These are phyloP conservation scores for Didymella pomorum DNA, from an alignment of 2,329 filamentous ascomycete species.

Conservation along the genomic window DNA sequence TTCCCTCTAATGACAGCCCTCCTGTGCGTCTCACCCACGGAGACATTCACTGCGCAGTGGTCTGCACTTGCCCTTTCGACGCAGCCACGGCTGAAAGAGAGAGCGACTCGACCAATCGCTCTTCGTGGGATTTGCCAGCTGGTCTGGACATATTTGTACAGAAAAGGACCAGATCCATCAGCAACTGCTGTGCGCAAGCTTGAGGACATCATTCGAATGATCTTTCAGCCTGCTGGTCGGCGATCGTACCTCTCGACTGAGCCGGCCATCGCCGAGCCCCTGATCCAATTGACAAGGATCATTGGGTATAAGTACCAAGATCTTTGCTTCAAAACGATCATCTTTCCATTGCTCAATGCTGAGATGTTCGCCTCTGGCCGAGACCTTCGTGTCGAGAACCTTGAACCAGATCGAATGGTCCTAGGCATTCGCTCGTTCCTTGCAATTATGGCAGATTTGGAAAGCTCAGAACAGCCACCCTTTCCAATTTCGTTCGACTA, in stretches of 20 bases:
- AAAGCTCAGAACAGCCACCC: constrained; percentile 83
- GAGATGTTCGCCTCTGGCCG: constrained; percentile 81
- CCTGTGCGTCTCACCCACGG: constrained; percentile 85
- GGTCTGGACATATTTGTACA: constrained; percentile 93
- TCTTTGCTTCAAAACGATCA: constrained; percentile 87
- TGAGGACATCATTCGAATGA: constrained; percentile 86
- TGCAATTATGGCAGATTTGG: constrained; percentile 89
- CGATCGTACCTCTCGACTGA: constrained; percentile 85
- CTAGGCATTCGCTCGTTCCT: constrained; percentile 95
- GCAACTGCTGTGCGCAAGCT: constrained; percentile 77
- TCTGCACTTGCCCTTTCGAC: constrained; percentile 79
- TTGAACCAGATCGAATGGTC: constrained; percentile 97
- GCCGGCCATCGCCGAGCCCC: constrained; percentile 80
- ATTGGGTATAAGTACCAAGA: constrained; percentile 95
- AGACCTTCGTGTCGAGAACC: constrained; percentile 85
- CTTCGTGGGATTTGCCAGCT: constrained; percentile 89
- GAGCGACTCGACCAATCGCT: constrained; percentile 77
- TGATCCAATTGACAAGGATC: constrained; percentile 93
- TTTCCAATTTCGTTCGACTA: constrained; percentile 75
- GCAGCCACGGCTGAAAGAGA: constrained; percentile 84
- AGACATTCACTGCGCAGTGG: constrained; percentile 87
- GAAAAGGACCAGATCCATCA: constrained; percentile 72
- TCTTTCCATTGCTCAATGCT: constrained; percentile 95
- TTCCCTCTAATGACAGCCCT: constrained; percentile 89
- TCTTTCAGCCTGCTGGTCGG: constrained; percentile 82